Base-by-base conservation (phyloP, 768 basidiomycete genomes). In the Russula abietina region DNA sequence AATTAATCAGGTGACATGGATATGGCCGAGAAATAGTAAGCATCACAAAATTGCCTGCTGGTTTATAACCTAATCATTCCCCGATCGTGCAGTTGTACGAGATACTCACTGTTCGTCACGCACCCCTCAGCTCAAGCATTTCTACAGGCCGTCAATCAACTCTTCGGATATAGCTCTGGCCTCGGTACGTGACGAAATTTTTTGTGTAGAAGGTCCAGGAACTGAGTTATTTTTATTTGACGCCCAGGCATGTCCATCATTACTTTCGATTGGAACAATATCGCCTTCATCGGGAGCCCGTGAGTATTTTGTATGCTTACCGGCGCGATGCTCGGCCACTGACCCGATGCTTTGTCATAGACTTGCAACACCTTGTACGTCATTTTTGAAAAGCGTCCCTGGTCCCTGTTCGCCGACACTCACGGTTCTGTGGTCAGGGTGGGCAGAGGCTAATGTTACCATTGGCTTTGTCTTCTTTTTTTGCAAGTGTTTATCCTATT, bases 191-290 rank as follows among this genome's bases (percentile, higher is more conserved):
- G 48, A 14, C 36, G 24, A 26, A 7, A 11, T 16, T 1, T 19
- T 19, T 51, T 32, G 19, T 9, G 1, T 22, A 28, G 19, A 30
- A 3, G 32, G 7, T 7, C 4, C 32, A 8, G n/a, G 19, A 10
- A 30, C 43, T 22, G 22, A 38, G 19, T 2, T 22, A 45, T 33
- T 50, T 39, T 62, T 17, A 19, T 24, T 9, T 39, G 28, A 55
- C 45, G 22, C 16, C 8, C 26, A 67, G 72, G 74, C 36, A 91
- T 91, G 87, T 85, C 86, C 67, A 72, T 89, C 62, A 71, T 91
- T 68, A 89, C 89, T 22, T 90, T 93, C 70, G 91, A 92, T 68
- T 93, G 91, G 91, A 77, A 85, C 4, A 86, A 68, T 16, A 68
- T 68, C 56, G 67, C 67, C 38, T 68, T 59, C 56, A 66, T 66